Evolutionary conservation across 148 eudicot genomes (phyloP), one percentile per base, ranked within the genome.

Genomic region (Chenopodium berlandieri): DNA sequence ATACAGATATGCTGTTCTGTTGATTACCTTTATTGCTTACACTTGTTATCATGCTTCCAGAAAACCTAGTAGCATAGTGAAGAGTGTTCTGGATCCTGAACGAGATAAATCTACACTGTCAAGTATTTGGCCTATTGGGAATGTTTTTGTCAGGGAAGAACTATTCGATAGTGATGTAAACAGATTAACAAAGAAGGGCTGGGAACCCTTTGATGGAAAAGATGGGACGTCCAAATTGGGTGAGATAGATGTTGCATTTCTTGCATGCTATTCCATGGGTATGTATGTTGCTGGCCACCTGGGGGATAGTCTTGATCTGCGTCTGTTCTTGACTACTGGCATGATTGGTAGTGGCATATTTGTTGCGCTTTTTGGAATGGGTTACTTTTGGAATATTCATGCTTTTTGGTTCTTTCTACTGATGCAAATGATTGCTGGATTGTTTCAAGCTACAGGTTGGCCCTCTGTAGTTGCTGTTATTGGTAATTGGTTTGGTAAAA

Each of bases 381-480:
- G 99, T 6, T 96, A 88, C 76, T 96, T 92, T 34, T 92, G 91
- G 93, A 85, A 92, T 64, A 71, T 94, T 48, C 99, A 96, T 64
- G 83, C 68, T 22, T 96, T 96, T 77, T 88, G 91, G 92, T 96
- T 88, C 82, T 96, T 85, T 82, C 76, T 96, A 30, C 78, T 80
- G 37, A 91, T 92, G 97, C 99, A 96, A 84, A 96, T 96, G 99
- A 62, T 86, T 32, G 98, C 98, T 2, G 99, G 99, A 25, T 89
- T 96, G 75, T 96, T 96, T 87, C 99, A 96, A 79, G 94, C 99
- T 30, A 96, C 99, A 11, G 99, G 99, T 1, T 96, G 99, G 99
- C 99, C 99, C 25, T 96, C 98, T 11, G 98, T 96, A 27, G 99
- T 96, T 31, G 99, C 99, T 31, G 97, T 96, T 9, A 88, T 96